A percentile compares a stretch with the other conserved stretches of the same genome.
These are phyloP conservation scores for Poa pratensis DNA, from an alignment of 176 grass and related monocot species.

Conservation along the genomic window DNA sequence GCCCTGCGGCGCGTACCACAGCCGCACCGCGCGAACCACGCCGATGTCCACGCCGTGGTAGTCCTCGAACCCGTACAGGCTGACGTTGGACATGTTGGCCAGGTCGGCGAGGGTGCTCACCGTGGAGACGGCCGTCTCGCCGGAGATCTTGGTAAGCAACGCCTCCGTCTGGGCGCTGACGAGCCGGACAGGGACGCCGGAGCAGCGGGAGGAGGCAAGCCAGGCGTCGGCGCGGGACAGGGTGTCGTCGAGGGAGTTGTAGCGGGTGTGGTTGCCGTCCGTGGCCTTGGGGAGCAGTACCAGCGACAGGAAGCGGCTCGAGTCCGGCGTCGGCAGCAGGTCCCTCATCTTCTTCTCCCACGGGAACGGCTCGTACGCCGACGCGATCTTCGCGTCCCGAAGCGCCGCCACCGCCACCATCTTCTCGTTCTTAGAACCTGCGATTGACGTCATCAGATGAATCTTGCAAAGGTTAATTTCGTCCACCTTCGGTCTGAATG, in stretches of 20 bases:
- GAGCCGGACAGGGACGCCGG: conserved; percentile 69
- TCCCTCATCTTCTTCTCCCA: conserved; percentile 96
- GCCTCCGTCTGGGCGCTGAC: conserved; percentile 85
- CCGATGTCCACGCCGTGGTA: conserved; percentile 97
- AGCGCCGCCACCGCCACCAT: conserved; percentile 52
- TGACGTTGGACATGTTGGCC: conserved; percentile 72
- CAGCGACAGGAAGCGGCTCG: conserved; percentile 73
- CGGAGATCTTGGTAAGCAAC: conserved; percentile 95
- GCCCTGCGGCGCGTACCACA: conserved; percentile 71
- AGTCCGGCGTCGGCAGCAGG: conserved; percentile 50
- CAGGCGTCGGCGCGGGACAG: conserved; percentile 83
- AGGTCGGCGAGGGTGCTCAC: conserved; percentile 87
- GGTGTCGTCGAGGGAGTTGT: conserved; percentile 85
- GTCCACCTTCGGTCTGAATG: neutral
- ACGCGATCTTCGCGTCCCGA: conserved; percentile 55
- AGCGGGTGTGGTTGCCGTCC: conserved; percentile 57
- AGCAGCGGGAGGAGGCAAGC: conserved; percentile 63
- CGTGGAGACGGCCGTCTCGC: conserved; percentile 74
- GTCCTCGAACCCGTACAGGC: conserved; percentile 95
- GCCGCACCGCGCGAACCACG: conserved; percentile 65
- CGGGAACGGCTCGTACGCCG: conserved; percentile 69
- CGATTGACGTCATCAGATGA: conserved; percentile 10
- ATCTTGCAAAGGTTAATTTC: neutral
- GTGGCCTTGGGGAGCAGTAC: conserved; percentile 72
- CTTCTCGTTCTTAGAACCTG: conserved; percentile 67